Evolutionary conservation across 768 basidiomycete species (phyloP).

Genomic region (Lentinula edodes): DNA sequence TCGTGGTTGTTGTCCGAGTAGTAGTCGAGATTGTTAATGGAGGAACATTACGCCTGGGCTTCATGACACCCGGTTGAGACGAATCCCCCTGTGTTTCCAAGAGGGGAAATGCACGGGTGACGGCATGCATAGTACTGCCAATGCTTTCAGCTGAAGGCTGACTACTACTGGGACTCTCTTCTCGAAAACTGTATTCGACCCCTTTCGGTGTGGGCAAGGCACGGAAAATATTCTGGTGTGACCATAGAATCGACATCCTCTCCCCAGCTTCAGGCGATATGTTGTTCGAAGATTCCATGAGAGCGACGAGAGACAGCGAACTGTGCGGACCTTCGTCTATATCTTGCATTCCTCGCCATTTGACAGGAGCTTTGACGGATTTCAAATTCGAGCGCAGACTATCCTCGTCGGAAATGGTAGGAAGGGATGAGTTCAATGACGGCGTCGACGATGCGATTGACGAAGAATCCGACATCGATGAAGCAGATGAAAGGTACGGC

Average conservation of each 20-base stretch:
- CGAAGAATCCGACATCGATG: neutral
- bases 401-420: conserved; percentile 2
- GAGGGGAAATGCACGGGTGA: neutral
- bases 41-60: neutral
- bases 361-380: neutral
- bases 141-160: neutral
- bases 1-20: conserved; percentile 1
- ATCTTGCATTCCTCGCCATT: conserved; percentile 4
- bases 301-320: neutral
- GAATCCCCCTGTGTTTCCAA: neutral
- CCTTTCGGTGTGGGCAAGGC: conserved; percentile 3
- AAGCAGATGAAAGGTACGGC: neutral
- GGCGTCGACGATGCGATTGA: conserved; percentile 1
- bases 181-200: neutral
- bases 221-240: conserved; percentile 8
- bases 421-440: conserved; percentile 1
- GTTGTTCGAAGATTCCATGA: conserved; percentile 3
- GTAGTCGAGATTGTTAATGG: conserved; percentile 7
- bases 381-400: neutral
- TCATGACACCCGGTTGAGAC: neutral
- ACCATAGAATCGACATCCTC: conserved; percentile 7
- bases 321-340: neutral
- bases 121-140: neutral
- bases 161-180: neutral
- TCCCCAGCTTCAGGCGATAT: neutral